Evolutionary conservation across 1,284 basidiomycete species (phyloP).

Genomic region (Cryptococcus neoformans): DNA sequence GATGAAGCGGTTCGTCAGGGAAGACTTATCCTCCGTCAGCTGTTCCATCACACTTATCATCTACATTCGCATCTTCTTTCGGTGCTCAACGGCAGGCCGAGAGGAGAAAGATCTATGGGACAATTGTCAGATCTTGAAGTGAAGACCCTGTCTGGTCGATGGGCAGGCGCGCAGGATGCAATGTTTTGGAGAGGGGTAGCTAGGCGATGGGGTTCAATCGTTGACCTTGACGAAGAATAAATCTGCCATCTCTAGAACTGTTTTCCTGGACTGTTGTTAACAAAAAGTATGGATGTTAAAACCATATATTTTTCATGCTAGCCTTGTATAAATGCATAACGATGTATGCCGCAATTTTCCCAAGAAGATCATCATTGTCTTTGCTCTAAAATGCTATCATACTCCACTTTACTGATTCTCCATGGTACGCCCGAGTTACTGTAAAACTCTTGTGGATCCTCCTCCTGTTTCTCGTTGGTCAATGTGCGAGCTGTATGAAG

Average conservation of each 20-base stretch:
- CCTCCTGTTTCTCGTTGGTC: conserved; percentile 58
- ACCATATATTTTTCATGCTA: neutral
- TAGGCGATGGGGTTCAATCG: conserved; percentile 11
- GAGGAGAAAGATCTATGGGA: conserved; percentile 2
- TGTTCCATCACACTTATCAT: conserved; percentile 44
- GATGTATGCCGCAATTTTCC: neutral
- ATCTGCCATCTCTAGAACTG: neutral
- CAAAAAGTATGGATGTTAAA: too few relatives aligned
- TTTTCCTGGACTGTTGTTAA: neutral
- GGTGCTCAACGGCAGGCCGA: conserved; percentile 4
- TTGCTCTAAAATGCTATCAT: conserved; percentile 64
- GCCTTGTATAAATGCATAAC: neutral
- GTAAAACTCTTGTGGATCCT: conserved; percentile 88
- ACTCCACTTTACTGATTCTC: conserved; percentile 76
- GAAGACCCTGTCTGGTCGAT: conserved; percentile 17
- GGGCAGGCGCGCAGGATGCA: conserved; percentile 16
- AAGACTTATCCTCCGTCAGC: conserved; percentile 34
- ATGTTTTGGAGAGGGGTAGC: conserved; percentile 31
- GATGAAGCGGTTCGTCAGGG: conserved; percentile 32
- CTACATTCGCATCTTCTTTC: conserved; percentile 22
- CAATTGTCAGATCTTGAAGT: conserved; percentile 18
- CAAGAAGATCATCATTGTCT: conserved; percentile 45
- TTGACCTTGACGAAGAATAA: conserved; percentile 6
- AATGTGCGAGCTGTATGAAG: too few relatives aligned
- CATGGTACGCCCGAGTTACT: conserved; percentile 87